Evolutionary conservation across 208 protist genomes (phyloP).

Genomic region (Crithidia fasciculata): DNA sequence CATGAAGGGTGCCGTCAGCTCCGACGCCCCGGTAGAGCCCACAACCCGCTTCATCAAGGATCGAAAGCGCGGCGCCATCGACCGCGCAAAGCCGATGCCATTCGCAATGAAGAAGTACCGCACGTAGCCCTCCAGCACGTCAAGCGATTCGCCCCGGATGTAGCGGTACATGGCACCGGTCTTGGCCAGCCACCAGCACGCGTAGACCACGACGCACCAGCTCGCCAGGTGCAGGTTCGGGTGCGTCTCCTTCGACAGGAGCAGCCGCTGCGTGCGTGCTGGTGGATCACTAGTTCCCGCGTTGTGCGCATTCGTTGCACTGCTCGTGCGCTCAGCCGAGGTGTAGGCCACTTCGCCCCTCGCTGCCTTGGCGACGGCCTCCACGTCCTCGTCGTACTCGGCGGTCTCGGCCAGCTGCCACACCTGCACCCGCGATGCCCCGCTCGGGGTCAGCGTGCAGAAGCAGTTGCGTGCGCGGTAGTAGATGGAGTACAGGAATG

Average conservation of each 20-base stretch:
- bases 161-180: constrained; percentile 83
- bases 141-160: constrained; percentile 52
- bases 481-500: constrained; percentile 66
- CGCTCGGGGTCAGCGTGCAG: constrained; percentile 62
- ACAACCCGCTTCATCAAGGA: constrained; percentile 61
- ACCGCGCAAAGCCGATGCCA: constrained; percentile 45
- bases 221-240: constrained; percentile 72
- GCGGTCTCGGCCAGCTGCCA: constrained; percentile 79
- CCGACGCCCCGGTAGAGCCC: constrained; percentile 59
- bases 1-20: constrained; percentile 74
- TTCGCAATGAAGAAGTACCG: constrained; percentile 77
- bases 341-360: constrained; percentile 25
- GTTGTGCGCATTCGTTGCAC: neutral
- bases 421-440: constrained; percentile 57
- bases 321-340: neutral
- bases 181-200: constrained; percentile 85
- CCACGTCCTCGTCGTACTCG: constrained; percentile 52
- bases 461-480: constrained; percentile 70
- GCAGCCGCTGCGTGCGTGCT: constrained; percentile 36
- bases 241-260: constrained; percentile 66
- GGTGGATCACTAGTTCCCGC: neutral
- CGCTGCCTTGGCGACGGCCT: constrained; percentile 13
- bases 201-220: constrained; percentile 77
- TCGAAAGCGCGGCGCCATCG: constrained; percentile 53
- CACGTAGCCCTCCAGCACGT: constrained; percentile 74